Base-by-base conservation (phyloP, 1,284 basidiomycete genomes). In the Tranzscheliella williamsii region DNA sequence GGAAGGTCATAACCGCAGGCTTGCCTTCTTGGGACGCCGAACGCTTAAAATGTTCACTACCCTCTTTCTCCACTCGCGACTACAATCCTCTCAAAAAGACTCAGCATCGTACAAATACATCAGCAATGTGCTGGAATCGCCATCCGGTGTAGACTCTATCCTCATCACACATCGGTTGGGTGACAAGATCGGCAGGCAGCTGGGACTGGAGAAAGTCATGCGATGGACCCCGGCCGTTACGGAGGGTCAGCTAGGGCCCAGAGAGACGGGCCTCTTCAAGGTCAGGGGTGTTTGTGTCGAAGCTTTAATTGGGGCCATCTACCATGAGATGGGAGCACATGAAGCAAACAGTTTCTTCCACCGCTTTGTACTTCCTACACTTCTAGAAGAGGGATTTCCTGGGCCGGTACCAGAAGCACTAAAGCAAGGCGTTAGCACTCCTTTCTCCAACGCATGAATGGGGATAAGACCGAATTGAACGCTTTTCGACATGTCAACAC, bases 231-330 rank as follows among this genome's bases (percentile, higher is more conserved):
- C 75, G 12, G 67, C 65, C 21, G 54, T 67, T 9, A 34, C 43
- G 2, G 67, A 70, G 24, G 65, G 64, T 3, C 55, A 65, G 35
- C 24, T 49, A 7, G 67, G 67, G 13, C 53, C 67, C 3, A 52
- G 56, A 29, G 68, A 73, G 49, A 75, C 64, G 2, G 76, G 77
- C 0, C 49, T 78, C 30, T 76, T 57, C 45, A 77, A 72, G 46
- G 65, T 78, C 35, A 61, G 77, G 15, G 78, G 78, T 11, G 47
- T 67, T 3, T 55, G 65, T 17, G 61, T 78, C 11, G 77, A 79
- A 48, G 76, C 73, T 2, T 38, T 79, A 24, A 34, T 78, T 8
- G 78, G 77, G 15, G 78, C 76, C 21, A 70, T 78, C 41, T 77
- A 70, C 48, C 72, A 71, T 38, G 57, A 71, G 22, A 50, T 41